A percentile compares a stretch with the other conserved stretches of the same genome.
Evolutionary conservation across 257 asterid species (phyloP).

Genomic region (Vinca minor): DNA sequence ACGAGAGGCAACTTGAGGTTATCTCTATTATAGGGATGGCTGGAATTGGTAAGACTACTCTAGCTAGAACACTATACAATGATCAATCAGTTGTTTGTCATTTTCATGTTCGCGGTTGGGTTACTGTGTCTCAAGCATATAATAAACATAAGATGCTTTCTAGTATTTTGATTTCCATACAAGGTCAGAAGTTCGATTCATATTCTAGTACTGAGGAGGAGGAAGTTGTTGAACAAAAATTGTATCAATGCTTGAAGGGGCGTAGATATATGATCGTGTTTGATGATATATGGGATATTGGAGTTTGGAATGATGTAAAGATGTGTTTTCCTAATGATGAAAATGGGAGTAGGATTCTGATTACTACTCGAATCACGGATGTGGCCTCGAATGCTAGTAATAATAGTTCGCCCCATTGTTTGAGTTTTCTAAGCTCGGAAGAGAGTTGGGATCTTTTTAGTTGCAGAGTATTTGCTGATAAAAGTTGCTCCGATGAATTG

Average conservation of each 20-base stretch:
- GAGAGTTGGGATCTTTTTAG: not conserved
- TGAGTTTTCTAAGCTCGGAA: not conserved
- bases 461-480: not conserved
- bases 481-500: not conserved
- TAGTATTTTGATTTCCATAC: not conserved
- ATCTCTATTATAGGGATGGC: not conserved
- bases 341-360: constrained; percentile 19
- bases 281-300: constrained; percentile 17
- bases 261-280: constrained; percentile 14
- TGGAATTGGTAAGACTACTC: too few relatives aligned
- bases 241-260: not conserved
- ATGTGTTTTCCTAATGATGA: constrained; percentile 13
- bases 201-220: not conserved
- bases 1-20: not conserved
- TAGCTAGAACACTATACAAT: not conserved
- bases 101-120: constrained; percentile 1
- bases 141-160: not conserved
- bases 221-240: not conserved
- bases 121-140: not conserved
- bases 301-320: constrained; percentile 12
- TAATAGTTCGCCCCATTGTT: not conserved
- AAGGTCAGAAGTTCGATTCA: not conserved
- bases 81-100: not conserved
- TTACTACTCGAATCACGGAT: constrained; percentile 18
- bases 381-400: not conserved